Evolutionary conservation across 768 basidiomycete genomes (phyloP), one percentile per base, ranked within the genome.

Genomic region (Pleurotus salmoneostramineus): DNA sequence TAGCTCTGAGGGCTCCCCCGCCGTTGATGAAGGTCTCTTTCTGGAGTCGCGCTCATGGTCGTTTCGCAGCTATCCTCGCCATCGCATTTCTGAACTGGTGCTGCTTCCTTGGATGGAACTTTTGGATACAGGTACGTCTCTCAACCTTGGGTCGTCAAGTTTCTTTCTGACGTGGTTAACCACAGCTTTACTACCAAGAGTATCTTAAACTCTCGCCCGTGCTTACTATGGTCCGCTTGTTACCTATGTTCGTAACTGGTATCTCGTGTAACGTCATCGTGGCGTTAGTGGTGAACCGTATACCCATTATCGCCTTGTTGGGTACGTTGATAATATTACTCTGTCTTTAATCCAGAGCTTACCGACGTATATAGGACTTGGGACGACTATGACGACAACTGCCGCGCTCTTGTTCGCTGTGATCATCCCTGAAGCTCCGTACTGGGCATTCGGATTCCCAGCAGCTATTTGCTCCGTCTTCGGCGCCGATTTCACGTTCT

Each of bases 381-480:
- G 91, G 17, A 84, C 87, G 0, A 50, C 80, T 4, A 66, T 84
- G 35, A 91, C 91, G 0, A 75, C 77, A 3, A 51, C 69, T 5
- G 87, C 87, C 0, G 78, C 77, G 58, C 69, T 91, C 6, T 71
- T 91, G 2, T 89, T 91, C 63, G 90, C 89, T 1, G 61, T 88
- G 2, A 88, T 91, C 61, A 62, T 81, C 27, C 80, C 87, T 0
- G 59, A 68, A 0, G 73, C 73, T 5, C 70, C 84, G 1, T 93
- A 85, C 62, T 93, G 91, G 91, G 87, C 86, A 1, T 88, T 78
- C 58, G 84, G 83, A 4, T 93, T 93, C 69, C 88, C 89, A 0
- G 80, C 87, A 0, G 79, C 88, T 0, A 70, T 83, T 40, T 56
- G 88, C 47, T 71, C 81, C 15, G 90, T 91, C 11, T 77, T 90